Evolutionary conservation across 1,284 basidiomycete species (phyloP).

Genomic region (Ceratobasidium theobromae): DNA sequence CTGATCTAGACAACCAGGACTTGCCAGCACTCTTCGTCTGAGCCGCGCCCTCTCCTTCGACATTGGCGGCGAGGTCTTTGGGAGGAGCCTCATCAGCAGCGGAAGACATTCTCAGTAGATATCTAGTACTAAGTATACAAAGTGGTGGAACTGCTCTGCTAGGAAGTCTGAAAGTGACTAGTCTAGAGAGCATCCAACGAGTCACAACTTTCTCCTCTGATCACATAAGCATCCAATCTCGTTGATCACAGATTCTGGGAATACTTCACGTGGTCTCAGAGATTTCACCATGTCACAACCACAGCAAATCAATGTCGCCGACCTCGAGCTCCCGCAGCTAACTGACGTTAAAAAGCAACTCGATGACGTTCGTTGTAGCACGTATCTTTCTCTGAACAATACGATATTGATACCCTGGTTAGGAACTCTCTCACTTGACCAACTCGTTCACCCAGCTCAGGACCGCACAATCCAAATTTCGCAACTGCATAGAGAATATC

Average conservation of each 20-base stretch:
- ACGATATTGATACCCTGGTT: slow-evolving; percentile 22
- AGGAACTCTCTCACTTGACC: slow-evolving; percentile 93
- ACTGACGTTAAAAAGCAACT: slow-evolving; percentile 85
- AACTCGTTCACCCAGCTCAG: slow-evolving; percentile 92
- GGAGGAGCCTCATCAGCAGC: slow-evolving; percentile 2
- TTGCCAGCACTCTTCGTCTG: slow-evolving; percentile 33
- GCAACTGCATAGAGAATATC: slow-evolving; percentile 80
- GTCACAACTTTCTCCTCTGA: slow-evolving; percentile 22
- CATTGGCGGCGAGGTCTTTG: slow-evolving; percentile 9
- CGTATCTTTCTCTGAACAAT: not conserved
- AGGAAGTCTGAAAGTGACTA: not conserved
- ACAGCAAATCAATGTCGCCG: slow-evolving; percentile 71
- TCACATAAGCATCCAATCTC: slow-evolving; percentile 2
- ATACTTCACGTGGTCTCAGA: not conserved
- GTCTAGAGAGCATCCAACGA: slow-evolving; percentile 26
- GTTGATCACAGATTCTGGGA: not conserved
- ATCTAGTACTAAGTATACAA: not conserved
- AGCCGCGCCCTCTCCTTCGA: slow-evolving; percentile 23
- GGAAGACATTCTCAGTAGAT: not conserved
- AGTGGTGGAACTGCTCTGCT: not conserved
- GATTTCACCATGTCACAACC: slow-evolving; percentile 7
- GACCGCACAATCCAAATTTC: slow-evolving; percentile 91
- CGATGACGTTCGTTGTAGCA: slow-evolving; percentile 65
- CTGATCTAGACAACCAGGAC: not conserved
- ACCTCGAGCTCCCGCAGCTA: slow-evolving; percentile 80